Percentiles rank a stretch among this genome's conserved stretches.
phyloP scores from a whole-genome alignment of 768 basidiomycete genomes.

The Epithele typhae region DNA sequence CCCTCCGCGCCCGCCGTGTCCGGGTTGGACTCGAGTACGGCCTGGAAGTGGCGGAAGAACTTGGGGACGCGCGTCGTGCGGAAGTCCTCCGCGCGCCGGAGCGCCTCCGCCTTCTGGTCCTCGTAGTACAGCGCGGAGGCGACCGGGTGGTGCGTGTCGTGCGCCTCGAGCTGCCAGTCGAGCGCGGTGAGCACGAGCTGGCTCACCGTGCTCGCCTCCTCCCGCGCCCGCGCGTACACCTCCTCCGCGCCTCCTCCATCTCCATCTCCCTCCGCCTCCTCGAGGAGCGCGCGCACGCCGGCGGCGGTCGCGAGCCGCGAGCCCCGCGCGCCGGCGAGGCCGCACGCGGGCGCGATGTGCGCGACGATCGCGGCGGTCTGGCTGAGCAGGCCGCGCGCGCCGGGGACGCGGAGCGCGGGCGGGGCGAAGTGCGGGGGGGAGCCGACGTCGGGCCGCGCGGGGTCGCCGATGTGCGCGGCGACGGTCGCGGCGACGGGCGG shows the following conservation, averaged over 20 bases:
- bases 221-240: conserved; percentile 17
- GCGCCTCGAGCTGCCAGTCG: conserved; percentile 32
- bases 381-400: conserved; percentile 26
- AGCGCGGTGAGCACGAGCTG: conserved; percentile 35
- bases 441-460: conserved; percentile 15
- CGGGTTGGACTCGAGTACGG: conserved; percentile 25
- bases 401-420: conserved; percentile 33
- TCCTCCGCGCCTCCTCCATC: too few species aligned
- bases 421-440: conserved; percentile 37
- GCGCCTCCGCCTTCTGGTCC: conserved; percentile 37
- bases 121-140: conserved; percentile 32
- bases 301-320: conserved; percentile 9
- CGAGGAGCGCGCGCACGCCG: conserved; percentile 8
- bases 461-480: conserved; percentile 14
- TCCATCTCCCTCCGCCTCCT: conserved; percentile 24
- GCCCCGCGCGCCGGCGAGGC: conserved; percentile 25
- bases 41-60: conserved; percentile 36
- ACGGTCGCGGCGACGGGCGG: conserved; percentile 15
- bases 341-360: conserved; percentile 31
- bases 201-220: conserved; percentile 29
- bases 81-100: conserved; percentile 30
- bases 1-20: conserved; percentile 12
- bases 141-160: conserved; percentile 35
- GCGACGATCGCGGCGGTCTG: conserved; percentile 36
- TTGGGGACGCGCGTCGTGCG: conserved; percentile 35